A percentile compares a stretch with the other conserved stretches of the same genome.
Conservation (phyloP, 805 yeast genomes). For the Priceomyces castillae region DNA sequence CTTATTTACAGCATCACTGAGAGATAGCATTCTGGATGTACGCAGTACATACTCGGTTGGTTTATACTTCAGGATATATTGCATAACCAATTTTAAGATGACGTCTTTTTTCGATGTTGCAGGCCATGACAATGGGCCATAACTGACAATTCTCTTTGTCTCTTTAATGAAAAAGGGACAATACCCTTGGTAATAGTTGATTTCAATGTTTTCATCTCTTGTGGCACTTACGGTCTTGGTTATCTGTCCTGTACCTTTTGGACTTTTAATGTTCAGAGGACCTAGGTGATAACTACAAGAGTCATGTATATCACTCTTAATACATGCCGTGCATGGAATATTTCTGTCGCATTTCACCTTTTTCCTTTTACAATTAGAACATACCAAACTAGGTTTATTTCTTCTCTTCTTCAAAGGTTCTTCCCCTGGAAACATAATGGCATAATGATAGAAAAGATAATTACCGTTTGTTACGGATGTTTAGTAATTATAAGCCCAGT, state of each 20-base stretch:
- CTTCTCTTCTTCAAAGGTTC: conserved; percentile 21
- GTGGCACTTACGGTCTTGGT: no score
- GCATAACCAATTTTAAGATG: conserved; percentile 18
- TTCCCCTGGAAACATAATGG: not conserved
- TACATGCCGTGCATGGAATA: conserved; percentile 29
- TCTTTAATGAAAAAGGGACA: conserved; percentile 40
- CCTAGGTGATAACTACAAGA: conserved; percentile 5
- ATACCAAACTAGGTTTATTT: conserved; percentile 43
- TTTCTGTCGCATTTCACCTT: conserved; percentile 44
- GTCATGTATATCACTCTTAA: conserved; percentile 7
- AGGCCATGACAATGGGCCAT: conserved; percentile 41
- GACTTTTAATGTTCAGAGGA: not conserved
- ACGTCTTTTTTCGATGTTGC: conserved; percentile 34
- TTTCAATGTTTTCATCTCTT: no score
- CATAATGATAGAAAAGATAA: not conserved
- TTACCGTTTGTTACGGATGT: no score
- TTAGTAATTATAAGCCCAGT: no score
- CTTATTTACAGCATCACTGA: no score
- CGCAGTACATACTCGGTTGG: not conserved
- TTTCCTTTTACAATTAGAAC: conserved; percentile 46
- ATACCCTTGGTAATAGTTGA: conserved; percentile 39
- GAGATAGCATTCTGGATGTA: no score
- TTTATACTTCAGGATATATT: not conserved
- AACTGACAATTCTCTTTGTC: conserved; percentile 28
- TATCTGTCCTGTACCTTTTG: not conserved